phyloP scores from a whole-genome alignment of 306 rosid species.

The Notholithocarpus densiflorus region DNA sequence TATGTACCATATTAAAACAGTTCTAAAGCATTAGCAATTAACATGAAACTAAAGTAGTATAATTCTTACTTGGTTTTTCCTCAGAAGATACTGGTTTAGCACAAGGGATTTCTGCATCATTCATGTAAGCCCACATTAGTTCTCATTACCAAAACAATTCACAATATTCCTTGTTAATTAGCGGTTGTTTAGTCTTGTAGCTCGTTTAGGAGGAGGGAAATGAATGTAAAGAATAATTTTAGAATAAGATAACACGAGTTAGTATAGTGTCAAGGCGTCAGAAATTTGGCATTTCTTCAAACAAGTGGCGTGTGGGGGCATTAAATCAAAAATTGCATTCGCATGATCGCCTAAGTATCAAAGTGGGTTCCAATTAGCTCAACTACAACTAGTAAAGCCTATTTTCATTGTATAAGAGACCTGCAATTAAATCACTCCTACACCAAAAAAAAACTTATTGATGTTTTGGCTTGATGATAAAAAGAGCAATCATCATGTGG shows the following conservation, averaged over 20 bases:
- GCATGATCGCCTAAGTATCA: neutral
- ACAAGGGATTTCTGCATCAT: conserved; percentile 62
- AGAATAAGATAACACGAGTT: neutral
- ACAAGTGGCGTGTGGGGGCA: neutral
- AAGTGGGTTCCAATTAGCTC: too few species aligned
- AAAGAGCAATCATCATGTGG: too few species aligned
- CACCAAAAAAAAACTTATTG: neutral
- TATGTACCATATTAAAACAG: conserved; percentile 6
- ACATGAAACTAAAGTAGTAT: neutral
- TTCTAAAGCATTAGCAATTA: neutral
- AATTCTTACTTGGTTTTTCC: conserved; percentile 47
- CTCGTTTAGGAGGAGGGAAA: too few species aligned
- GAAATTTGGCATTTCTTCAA: neutral
- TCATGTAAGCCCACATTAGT: conserved; percentile 24
- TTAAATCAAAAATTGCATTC: neutral
- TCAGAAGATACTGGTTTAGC: conserved; percentile 39
- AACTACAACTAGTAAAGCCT: too few species aligned
- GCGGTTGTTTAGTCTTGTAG: neutral
- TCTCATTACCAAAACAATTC: neutral
- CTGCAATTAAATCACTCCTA: too few species aligned
- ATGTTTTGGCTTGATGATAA: too few species aligned
- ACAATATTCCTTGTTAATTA: neutral
- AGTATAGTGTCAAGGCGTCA: neutral
- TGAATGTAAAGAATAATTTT: too few species aligned
- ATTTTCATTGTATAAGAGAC: too few species aligned